Evolutionary conservation across 2,329 filamentous ascomycete species (phyloP).

Genomic region (Penicillium sp.): DNA sequence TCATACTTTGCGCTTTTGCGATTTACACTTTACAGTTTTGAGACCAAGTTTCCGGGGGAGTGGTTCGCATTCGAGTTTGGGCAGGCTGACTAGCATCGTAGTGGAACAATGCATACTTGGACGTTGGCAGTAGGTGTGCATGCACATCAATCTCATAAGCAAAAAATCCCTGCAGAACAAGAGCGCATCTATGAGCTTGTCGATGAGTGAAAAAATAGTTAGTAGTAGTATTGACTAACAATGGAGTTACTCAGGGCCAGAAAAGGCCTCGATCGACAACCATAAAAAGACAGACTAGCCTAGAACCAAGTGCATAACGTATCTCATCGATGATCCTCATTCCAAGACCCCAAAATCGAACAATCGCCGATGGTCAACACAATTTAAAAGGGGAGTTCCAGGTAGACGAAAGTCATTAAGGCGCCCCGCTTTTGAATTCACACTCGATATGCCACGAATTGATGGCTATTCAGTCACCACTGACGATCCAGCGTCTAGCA

Average conservation of each 20-base stretch:
- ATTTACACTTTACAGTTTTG: conserved; percentile 6
- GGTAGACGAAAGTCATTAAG: too few species aligned
- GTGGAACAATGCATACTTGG: neutral
- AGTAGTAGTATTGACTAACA: too few species aligned
- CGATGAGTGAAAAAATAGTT: neutral
- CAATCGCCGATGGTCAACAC: neutral
- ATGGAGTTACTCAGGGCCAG: neutral
- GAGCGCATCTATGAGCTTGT: too few species aligned
- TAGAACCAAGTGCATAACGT: neutral
- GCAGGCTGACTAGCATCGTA: neutral
- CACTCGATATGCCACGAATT: neutral
- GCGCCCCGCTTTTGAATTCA: neutral
- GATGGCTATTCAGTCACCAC: neutral
- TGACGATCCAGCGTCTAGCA: neutral
- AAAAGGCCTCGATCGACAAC: neutral
- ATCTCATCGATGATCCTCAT: neutral
- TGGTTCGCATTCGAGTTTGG: neutral
- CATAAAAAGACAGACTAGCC: neutral
- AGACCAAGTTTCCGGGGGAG: neutral
- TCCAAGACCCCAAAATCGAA: neutral
- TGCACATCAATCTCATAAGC: neutral
- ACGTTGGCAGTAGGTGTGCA: neutral
- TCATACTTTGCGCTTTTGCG: neutral
- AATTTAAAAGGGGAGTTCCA: too few species aligned
- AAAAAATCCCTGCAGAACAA: neutral